Evolutionary conservation across 495 filamentous ascomycete genomes (phyloP), one percentile per base, ranked within the genome.

Genomic region (Parathielavia appendiculata): DNA sequence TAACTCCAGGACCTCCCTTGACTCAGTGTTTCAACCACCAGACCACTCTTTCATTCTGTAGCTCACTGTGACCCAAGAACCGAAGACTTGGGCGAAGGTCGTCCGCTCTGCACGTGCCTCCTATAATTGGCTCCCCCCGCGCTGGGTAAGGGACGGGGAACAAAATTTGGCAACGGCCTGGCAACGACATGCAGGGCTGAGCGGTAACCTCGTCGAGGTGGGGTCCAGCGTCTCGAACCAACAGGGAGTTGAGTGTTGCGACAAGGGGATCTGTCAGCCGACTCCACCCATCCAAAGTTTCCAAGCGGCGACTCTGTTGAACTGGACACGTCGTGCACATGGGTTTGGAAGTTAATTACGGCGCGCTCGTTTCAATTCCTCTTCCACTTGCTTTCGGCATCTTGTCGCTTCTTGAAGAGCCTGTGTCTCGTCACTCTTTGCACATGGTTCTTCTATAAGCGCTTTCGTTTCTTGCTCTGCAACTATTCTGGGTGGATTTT

Each of bases 271-370:
- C 61, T 54, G 59, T 59, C 58, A 50, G 60, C 56, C 47, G 32
- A 59, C 56, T 44, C 58, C 50, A 54, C 60, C 40, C 52, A 26
- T 9, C 26, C 49, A 44, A 32, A 22, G 56, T 14, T 57, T 51
- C 46, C 22, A 59, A 57, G 59, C 45, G 58, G 65, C 58, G 65
- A 59, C 56, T 60, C 46, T 38, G 57, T 57, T 51, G 58, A 70
- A 70, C 58, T 70, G 67, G 67, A 63, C 67, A 70, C 67, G 67
- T 70, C 67, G 64, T 66, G 67, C 65, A 59, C 41, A 64, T 61
- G 49, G 58, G 32, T 55, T 30, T 32, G 34, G 22, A 22, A 49
- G 45, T 56, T 34, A 54, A 58, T 50, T 57, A 65, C 65, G 57
- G 57, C 53, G 59, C 57, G 55, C 47, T 46, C 50, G 55, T 58